Evolutionary conservation across 2,329 filamentous ascomycete genomes (phyloP), one percentile per base, ranked within the genome.

Genomic region (Exserohilum rostratum): DNA sequence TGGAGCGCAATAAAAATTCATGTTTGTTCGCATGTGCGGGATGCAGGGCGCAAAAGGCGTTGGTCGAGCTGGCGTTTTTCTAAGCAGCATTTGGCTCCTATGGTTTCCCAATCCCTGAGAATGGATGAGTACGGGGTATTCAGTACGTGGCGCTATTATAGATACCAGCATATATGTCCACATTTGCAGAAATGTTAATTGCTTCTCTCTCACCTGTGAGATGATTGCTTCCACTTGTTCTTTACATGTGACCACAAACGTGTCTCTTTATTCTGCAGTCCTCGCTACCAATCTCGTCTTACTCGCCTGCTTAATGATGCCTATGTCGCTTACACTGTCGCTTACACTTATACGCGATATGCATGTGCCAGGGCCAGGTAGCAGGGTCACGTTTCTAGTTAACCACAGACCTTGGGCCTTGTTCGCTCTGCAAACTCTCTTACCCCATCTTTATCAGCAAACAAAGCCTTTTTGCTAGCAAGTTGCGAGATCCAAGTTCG

Each of bases 21-120:
- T 42, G 18, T 25, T 39, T 29, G 15, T 25, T 20, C n/a, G 27
- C 20, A 30, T 18, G 22, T 31, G 20, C 20, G 25, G 30, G 29
- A 52, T 42, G 43, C 15, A 35, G 5, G 35, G 30, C 40, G 25
- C 17, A 37, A 27, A 10, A 44, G 51, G 50, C 25, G 55, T 64
- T 39, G 22, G 52, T 29, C 46, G 49, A 25, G 22, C 20, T 20
- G 62, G 62, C 59, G 58, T 65, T 67, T n/a, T 29, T 31, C 15
- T 29, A n/a, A 30, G 12, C 3, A 9, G 22, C n/a, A 3, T 5
- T 13, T 37, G 12, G 5, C 15, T 18, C 20, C 10, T 27, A 6
- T 3, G 33, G 29, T 22, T 30, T 13, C 43, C 30, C 43, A 17
- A 30, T 34, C 31, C 31, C 43, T 18, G 45, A 22, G 15, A 22